Conservation (phyloP, 495 filamentous ascomycete species). For the Talaromyces stipitatus region DNA sequence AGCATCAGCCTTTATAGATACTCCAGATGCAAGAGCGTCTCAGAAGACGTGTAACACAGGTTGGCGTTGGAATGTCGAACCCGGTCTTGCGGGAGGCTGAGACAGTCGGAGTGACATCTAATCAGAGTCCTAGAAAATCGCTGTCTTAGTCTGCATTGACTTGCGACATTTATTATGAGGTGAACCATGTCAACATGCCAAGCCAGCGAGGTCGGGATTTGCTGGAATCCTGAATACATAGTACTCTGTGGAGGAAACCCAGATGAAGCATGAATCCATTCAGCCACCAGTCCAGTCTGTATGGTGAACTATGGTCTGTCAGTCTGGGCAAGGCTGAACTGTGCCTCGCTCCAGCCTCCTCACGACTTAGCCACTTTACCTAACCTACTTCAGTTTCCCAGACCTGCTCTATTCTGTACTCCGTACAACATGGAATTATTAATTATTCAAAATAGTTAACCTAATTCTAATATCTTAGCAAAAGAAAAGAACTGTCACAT, state of each 20-base stretch:
- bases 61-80: background rate
- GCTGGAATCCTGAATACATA: too few species aligned
- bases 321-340: background rate
- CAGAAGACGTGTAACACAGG: background rate
- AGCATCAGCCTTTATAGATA: background rate
- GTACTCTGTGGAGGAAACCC: too few species aligned
- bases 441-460: too few species aligned
- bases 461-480: too few species aligned
- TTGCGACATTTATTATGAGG: background rate
- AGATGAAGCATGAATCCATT: too few species aligned
- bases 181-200: background rate
- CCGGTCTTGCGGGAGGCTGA: background rate
- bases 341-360: background rate
- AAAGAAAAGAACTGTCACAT: background rate
- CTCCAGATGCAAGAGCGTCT: background rate
- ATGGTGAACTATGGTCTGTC: background rate
- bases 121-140: background rate
- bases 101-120: background rate
- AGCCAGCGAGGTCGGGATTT: background rate
- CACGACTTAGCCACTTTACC: too few species aligned
- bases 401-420: too few species aligned
- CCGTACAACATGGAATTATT: too few species aligned
- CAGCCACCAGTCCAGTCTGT: background rate
- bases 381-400: too few species aligned
- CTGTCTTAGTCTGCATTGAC: background rate